Conservation (phyloP, 2,329 filamentous ascomycete species). For the Botrytis pseudocinerea region DNA sequence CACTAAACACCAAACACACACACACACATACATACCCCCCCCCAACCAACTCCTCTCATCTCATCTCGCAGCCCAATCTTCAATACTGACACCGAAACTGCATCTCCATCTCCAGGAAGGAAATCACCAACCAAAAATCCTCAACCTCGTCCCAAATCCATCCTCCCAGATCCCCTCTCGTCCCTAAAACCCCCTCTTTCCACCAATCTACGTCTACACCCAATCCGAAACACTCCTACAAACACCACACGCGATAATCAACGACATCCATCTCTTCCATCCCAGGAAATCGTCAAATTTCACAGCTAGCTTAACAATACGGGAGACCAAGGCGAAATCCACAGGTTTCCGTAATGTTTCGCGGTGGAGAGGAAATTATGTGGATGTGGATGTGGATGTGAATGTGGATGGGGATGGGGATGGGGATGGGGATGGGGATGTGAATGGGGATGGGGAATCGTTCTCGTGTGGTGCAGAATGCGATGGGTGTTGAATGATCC, state of each 20-base stretch:
- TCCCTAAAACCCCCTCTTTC: conserved; percentile 44
- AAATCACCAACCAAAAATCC: conserved; percentile 67
- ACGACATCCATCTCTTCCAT: conserved; percentile 67
- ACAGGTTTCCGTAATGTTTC: conserved; percentile 71
- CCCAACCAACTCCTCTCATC: conserved; percentile 62
- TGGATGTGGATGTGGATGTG: no score
- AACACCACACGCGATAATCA: conserved; percentile 55
- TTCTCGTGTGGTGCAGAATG: conserved; percentile 49
- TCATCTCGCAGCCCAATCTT: conserved; percentile 61
- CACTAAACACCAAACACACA: conserved; percentile 46
- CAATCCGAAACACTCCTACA: conserved; percentile 72
- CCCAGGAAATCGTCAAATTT: conserved; percentile 60
- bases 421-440: no score
- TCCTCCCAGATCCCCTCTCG: conserved; percentile 28
- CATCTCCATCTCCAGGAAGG: conserved; percentile 58
- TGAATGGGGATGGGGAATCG: no score
- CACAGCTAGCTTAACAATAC: conserved; percentile 25
- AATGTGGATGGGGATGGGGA: no score
- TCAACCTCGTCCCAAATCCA: conserved; percentile 45
- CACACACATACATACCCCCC: conserved; percentile 26
- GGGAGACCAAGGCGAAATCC: conserved; percentile 52
- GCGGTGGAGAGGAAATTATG: conserved; percentile 44
- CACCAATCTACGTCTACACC: conserved; percentile 51
- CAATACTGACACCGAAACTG: conserved; percentile 61
- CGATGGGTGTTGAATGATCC: conserved; percentile 46